Conservation (phyloP, 495 filamentous ascomycete genomes). For the Penicillium macrosclerotiorum region DNA sequence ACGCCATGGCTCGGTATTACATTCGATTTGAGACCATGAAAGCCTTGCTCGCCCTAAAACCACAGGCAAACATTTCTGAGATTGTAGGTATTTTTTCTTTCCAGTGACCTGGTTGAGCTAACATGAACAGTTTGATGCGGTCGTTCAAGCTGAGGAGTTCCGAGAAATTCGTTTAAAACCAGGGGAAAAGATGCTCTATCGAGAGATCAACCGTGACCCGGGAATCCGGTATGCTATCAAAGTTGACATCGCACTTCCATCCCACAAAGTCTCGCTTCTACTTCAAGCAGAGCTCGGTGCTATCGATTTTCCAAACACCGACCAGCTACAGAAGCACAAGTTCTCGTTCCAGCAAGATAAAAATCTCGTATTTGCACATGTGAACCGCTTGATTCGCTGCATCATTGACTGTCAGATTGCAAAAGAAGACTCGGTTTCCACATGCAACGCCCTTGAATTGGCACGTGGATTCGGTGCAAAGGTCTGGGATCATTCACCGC, state of each 20-base stretch:
- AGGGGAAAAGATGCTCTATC: constrained; percentile 72
- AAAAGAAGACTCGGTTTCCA: constrained; percentile 63
- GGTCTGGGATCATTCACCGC: constrained; percentile 82
- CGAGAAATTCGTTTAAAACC: constrained; percentile 71
- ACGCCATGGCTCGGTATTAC: constrained; percentile 93
- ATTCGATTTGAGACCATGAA: constrained; percentile 91
- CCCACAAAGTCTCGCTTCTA: constrained; percentile 86
- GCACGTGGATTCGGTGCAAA: constrained; percentile 72
- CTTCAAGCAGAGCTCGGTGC: constrained; percentile 78
- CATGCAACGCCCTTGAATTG: constrained; percentile 73
- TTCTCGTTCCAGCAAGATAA: constrained; percentile 69
- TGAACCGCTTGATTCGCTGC: constrained; percentile 75
- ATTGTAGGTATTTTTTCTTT: constrained; percentile 56
- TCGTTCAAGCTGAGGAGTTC: constrained; percentile 76
- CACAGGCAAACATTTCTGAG: constrained; percentile 59
- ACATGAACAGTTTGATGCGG: constrained; percentile 55
- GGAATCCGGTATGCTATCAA: constrained; percentile 78
- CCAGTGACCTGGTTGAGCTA: constrained; percentile 17
- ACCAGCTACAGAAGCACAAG: constrained; percentile 59
- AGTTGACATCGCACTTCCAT: constrained; percentile 64
- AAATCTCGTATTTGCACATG: constrained; percentile 65
- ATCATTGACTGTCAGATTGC: constrained; percentile 79
- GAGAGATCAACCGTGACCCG: constrained; percentile 73
- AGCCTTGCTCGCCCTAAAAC: constrained; percentile 60
- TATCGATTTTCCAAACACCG: constrained; percentile 65